Percentiles rank a stretch among this genome's conserved stretches.
phyloP scores from a whole-genome alignment of 176 grass and related monocot species.

The Puccinellia tenuiflora region DNA sequence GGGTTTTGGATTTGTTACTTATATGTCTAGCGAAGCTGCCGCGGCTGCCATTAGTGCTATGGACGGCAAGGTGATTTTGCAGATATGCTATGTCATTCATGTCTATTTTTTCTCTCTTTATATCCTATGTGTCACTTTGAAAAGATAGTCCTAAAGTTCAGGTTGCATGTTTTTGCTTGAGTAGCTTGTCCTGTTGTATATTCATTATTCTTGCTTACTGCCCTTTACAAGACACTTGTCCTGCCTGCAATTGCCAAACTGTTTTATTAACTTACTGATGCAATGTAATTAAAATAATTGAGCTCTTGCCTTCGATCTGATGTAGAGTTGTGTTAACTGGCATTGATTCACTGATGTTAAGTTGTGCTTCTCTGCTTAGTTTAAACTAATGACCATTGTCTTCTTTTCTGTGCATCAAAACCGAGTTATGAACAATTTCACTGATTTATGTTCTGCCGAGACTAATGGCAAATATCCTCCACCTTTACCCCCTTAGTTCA shows the following conservation, averaged over 20 bases:
- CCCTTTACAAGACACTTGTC: neutral
- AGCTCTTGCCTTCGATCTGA: neutral
- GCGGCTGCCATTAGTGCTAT: conserved; percentile 62
- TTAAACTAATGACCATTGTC: neutral
- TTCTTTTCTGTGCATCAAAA: neutral
- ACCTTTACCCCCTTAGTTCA: neutral
- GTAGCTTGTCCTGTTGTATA: neutral
- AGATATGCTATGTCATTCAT: neutral
- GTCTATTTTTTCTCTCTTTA: neutral
- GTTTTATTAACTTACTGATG: neutral
- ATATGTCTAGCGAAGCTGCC: conserved; percentile 50
- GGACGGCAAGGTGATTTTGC: conserved; percentile 68
- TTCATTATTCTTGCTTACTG: neutral
- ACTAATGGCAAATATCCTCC: neutral
- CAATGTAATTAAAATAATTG: neutral
- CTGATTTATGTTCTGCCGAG: neutral
- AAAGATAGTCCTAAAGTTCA: neutral
- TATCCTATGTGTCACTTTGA: neutral
- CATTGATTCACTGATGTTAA: neutral
- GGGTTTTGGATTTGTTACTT: conserved; percentile 91
- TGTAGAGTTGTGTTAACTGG: neutral
- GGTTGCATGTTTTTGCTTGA: neutral
- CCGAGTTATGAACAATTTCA: neutral
- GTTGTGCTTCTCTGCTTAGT: neutral
- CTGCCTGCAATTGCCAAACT: neutral